phyloP scores from a whole-genome alignment of 164 flowering plant genomes.

The Magnolia officinalis region DNA sequence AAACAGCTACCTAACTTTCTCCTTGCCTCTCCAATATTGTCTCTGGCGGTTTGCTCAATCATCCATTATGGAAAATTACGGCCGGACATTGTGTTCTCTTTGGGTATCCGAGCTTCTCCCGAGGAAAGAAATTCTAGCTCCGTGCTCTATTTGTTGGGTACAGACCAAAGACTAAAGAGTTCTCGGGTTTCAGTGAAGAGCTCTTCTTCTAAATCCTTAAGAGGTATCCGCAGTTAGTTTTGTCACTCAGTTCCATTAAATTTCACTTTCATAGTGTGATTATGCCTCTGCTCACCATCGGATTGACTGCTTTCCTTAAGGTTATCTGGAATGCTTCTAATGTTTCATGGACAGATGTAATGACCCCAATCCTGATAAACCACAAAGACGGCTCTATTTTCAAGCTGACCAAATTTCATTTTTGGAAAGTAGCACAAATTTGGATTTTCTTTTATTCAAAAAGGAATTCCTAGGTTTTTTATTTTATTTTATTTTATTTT shows the following conservation, averaged over 20 bases:
- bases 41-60: slow-evolving; percentile 60
- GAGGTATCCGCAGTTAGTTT: slow-evolving; percentile 26
- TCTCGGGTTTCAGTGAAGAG: slow-evolving; percentile 10
- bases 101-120: slow-evolving; percentile 55
- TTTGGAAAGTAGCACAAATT: too few relatives aligned
- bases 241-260: not conserved
- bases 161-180: slow-evolving; percentile 11
- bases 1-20: slow-evolving; percentile 95
- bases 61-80: slow-evolving; percentile 45
- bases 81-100: slow-evolving; percentile 46
- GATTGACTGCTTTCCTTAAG: too few relatives aligned
- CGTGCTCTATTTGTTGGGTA: slow-evolving; percentile 18
- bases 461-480: not conserved
- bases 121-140: slow-evolving; percentile 30
- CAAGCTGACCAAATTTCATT: too few relatives aligned
- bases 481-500: too few relatives aligned
- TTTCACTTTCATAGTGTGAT: not conserved
- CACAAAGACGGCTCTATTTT: too few relatives aligned
- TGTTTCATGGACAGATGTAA: too few relatives aligned
- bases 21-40: slow-evolving; percentile 84
- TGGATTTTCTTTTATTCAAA: not conserved
- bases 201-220: slow-evolving; percentile 14
- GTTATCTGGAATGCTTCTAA: too few relatives aligned
- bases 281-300: not conserved
- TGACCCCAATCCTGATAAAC: too few relatives aligned